Evolutionary conservation across 2,329 filamentous ascomycete genomes (phyloP).

Genomic region (Keithomyces neogunnii): DNA sequence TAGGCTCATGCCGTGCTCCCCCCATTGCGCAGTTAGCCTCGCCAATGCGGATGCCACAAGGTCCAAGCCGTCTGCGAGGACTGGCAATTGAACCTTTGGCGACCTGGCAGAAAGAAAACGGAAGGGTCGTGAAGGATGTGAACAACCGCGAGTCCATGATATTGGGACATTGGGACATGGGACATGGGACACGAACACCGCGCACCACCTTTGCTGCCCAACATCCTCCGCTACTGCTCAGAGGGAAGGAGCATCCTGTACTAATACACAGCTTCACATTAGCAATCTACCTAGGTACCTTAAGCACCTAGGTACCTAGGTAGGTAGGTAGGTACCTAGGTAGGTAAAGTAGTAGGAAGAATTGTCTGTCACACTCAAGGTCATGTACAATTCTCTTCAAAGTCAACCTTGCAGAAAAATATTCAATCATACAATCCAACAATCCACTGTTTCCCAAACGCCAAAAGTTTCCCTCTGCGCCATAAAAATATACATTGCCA

Average conservation of each 20-base stretch:
- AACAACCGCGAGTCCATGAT: too few relatives aligned
- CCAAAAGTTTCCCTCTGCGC: constrained; percentile 6
- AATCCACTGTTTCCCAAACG: neutral
- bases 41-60: neutral
- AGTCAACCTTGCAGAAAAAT: neutral
- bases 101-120: neutral
- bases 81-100: neutral
- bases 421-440: neutral
- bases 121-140: neutral
- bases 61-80: neutral
- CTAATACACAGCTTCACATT: neutral
- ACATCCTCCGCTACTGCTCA: neutral
- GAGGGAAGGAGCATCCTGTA: neutral
- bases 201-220: neutral
- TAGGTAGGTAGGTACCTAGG: too few relatives aligned
- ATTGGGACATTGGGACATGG: too few relatives aligned
- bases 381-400: neutral
- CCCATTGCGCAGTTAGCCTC: too few relatives aligned
- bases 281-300: neutral
- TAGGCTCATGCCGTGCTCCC: neutral
- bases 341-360: too few relatives aligned
- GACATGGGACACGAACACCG: neutral
- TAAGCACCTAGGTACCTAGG: too few relatives aligned
- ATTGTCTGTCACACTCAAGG: neutral
- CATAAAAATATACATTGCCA: constrained; percentile 8